These are phyloP conservation scores for Scedosporium boydii DNA, from an alignment of 2,329 filamentous ascomycete genomes.

Conservation along the genomic window DNA sequence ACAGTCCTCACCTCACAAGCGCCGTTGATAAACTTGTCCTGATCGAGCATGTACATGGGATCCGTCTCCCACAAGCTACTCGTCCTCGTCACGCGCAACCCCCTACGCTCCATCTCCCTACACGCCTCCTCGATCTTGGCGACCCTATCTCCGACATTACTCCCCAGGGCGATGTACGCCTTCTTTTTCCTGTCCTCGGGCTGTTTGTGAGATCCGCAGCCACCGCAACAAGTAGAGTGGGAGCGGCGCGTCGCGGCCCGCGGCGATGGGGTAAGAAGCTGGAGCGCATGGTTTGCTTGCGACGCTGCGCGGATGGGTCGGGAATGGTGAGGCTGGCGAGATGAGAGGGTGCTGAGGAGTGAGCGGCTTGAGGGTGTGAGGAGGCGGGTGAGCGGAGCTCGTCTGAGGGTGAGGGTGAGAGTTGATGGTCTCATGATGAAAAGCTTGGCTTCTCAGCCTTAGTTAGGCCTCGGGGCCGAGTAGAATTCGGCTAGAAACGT, in stretches of 20 bases:
- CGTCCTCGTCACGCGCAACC: slow-evolving; percentile 67
- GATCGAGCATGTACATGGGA: slow-evolving; percentile 92
- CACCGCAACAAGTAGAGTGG: slow-evolving; percentile 21
- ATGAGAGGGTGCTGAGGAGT: background rate
- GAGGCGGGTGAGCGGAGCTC: background rate
- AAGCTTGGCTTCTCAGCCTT: background rate
- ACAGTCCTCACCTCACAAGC: slow-evolving; percentile 67
- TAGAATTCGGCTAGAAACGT: background rate
- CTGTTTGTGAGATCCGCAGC: slow-evolving; percentile 21
- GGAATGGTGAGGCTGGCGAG: too few relatives aligned
- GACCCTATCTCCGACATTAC: slow-evolving; percentile 82
- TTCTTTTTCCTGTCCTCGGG: slow-evolving; percentile 24
- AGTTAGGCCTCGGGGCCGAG: background rate
- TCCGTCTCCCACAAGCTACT: slow-evolving; percentile 91
- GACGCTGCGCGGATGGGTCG: too few relatives aligned
- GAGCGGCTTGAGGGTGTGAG: background rate
- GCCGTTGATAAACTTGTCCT: slow-evolving; percentile 83
- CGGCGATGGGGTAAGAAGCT: background rate
- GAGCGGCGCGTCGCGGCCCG: background rate
- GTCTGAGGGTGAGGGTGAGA: background rate
- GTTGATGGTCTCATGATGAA: background rate
- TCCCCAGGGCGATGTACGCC: slow-evolving; percentile 82
- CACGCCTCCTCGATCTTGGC: slow-evolving; percentile 79
- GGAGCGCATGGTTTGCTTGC: background rate
- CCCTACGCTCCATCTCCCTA: slow-evolving; percentile 60